Conservation (phyloP, 2,329 filamentous ascomycete genomes). For the Immersiporthe knoxdaviesiana region DNA sequence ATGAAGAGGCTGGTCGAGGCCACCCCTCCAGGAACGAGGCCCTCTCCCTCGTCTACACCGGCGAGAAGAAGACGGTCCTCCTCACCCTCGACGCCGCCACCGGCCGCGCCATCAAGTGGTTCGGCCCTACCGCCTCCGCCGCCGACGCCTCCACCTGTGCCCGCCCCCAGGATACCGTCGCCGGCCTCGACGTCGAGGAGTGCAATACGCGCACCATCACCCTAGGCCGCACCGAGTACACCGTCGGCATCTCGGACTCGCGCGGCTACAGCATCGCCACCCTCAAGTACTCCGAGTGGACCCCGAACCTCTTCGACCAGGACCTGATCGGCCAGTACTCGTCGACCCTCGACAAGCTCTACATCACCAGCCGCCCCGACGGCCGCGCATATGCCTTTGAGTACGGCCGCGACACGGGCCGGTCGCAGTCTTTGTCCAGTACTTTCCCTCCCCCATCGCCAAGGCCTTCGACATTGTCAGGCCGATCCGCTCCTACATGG, state of each 20-base stretch:
- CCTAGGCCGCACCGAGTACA: constrained; percentile 87
- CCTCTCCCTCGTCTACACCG: constrained; percentile 83
- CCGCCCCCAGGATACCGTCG: constrained; percentile 67
- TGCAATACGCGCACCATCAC: constrained; percentile 79
- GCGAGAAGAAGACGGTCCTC: constrained; percentile 86
- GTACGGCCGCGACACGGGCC: constrained; percentile 55
- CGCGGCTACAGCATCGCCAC: constrained; percentile 81
- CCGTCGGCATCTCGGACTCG: constrained; percentile 77
- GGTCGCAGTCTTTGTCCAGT: constrained; percentile 66
- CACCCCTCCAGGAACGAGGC: constrained; percentile 73
- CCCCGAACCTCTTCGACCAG: constrained; percentile 84
- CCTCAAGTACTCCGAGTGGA: constrained; percentile 92
- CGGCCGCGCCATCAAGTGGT: constrained; percentile 80
- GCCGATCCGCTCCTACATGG: constrained; percentile 44
- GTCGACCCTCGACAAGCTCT: constrained; percentile 79
- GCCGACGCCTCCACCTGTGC: constrained; percentile 76
- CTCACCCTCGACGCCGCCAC: constrained; percentile 87
- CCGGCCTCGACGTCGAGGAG: constrained; percentile 74
- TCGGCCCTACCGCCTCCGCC: constrained; percentile 73
- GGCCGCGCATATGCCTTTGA: constrained; percentile 83
- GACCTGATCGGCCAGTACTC: constrained; percentile 86
- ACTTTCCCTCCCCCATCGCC: constrained; percentile 76
- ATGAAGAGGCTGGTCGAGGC: constrained; percentile 90
- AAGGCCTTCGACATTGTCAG: constrained; percentile 87
- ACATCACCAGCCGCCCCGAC: constrained; percentile 85